phyloP scores from a whole-genome alignment of 257 asterid genomes.

The Plantago ovata region DNA sequence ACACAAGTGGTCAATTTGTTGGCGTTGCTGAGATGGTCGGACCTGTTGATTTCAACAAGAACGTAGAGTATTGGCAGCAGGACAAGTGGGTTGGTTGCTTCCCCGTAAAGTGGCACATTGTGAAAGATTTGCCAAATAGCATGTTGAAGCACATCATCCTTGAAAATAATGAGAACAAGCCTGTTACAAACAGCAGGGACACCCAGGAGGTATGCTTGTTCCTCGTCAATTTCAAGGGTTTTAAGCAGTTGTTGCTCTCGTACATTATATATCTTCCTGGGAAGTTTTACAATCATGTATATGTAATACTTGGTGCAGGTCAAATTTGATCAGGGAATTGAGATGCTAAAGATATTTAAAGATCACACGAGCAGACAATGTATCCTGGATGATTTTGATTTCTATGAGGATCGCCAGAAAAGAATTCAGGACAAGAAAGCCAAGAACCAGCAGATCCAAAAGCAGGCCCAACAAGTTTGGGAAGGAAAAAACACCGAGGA shows the following conservation, averaged over 20 bases:
- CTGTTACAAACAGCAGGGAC: constrained; percentile 78
- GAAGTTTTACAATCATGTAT: not conserved
- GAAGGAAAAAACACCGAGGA: constrained; percentile 26
- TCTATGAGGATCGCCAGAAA: constrained; percentile 68
- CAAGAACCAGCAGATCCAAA: constrained; percentile 42
- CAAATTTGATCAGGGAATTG: constrained; percentile 58
- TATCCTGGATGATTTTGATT: constrained; percentile 65
- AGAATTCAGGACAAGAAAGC: constrained; percentile 54
- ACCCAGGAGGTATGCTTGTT: constrained; percentile 63
- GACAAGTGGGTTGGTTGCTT: constrained; percentile 87
- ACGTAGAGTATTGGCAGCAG: constrained; percentile 74
- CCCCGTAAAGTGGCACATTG: constrained; percentile 81
- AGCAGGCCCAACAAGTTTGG: constrained; percentile 38
- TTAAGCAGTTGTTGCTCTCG: not conserved
- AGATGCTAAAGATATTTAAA: constrained; percentile 57
- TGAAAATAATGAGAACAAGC: constrained; percentile 69
- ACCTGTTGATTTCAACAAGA: constrained; percentile 67
- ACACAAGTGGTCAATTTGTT: constrained; percentile 73
- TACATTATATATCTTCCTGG: not conserved
- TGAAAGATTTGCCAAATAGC: constrained; percentile 77
- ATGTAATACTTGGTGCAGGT: constrained; percentile 29
- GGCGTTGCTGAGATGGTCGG: constrained; percentile 83
- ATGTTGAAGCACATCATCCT: constrained; percentile 66
- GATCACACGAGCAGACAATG: constrained; percentile 51
- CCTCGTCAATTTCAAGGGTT: not conserved